A percentile compares a stretch with the other conserved stretches of the same genome.
Evolutionary conservation across 108 stramenopile species (phyloP).

Genomic region (Epithemia pelagica): DNA sequence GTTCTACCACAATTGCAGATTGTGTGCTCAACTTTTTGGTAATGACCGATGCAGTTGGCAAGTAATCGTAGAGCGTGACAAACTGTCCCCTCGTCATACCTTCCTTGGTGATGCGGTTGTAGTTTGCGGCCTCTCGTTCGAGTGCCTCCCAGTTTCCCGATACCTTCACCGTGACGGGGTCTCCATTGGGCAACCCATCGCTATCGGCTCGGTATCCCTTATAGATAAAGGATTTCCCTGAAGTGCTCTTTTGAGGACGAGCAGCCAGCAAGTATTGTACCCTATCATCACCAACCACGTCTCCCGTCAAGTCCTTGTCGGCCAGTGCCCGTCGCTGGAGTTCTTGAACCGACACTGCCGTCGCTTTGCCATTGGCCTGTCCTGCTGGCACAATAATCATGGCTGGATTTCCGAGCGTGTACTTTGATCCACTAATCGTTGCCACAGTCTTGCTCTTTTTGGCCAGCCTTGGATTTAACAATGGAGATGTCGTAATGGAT

Average conservation of each 20-base stretch:
- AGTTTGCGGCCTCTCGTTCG: slow-evolving; percentile 72
- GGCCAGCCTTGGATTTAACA: slow-evolving; percentile 37
- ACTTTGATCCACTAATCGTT: slow-evolving; percentile 67
- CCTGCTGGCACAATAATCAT: slow-evolving; percentile 1
- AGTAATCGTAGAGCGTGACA: slow-evolving; percentile 48
- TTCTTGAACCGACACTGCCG: neutral
- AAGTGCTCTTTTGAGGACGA: slow-evolving; percentile 47
- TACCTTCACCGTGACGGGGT: slow-evolving; percentile 37
- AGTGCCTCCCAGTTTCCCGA: slow-evolving; percentile 60
- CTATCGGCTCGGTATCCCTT: slow-evolving; percentile 38
- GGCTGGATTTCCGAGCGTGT: slow-evolving; percentile 46
- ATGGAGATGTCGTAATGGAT: slow-evolving; percentile 65
- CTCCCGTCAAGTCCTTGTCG: slow-evolving; percentile 35
- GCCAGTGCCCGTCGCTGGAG: slow-evolving; percentile 12
- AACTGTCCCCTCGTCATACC: slow-evolving; percentile 46
- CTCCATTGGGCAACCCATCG: slow-evolving; percentile 28
- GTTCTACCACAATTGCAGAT: slow-evolving; percentile 73
- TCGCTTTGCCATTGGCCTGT: slow-evolving; percentile 2
- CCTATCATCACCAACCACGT: slow-evolving; percentile 44
- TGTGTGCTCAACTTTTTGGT: slow-evolving; percentile 24
- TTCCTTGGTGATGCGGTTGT: slow-evolving; percentile 37
- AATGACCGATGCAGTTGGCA: slow-evolving; percentile 41
- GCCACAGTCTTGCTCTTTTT: slow-evolving; percentile 37
- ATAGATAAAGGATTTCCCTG: slow-evolving; percentile 44
- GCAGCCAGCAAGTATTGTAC: slow-evolving; percentile 45